A percentile compares a stretch with the other conserved stretches of the same genome.
phyloP scores from a whole-genome alignment of 2,329 filamentous ascomycete genomes.

The Exophiala sp. region DNA sequence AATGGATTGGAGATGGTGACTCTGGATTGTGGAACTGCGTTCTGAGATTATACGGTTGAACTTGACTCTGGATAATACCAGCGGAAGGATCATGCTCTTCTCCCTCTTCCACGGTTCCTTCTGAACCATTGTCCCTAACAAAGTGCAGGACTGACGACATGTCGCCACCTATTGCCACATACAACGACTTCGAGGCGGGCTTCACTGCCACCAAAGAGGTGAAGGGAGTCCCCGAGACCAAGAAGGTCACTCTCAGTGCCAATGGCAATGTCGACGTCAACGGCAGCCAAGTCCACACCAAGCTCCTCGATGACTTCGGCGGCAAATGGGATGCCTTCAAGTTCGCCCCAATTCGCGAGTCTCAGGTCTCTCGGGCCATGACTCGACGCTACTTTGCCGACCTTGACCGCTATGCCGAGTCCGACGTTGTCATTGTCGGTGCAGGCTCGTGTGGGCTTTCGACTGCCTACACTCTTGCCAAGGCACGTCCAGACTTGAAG shows the following conservation, averaged over 20 bases:
- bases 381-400: constrained; percentile 87
- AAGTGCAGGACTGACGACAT: constrained; percentile 48
- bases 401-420: constrained; percentile 82
- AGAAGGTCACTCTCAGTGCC: constrained; percentile 39
- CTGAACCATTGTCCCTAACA: constrained; percentile 24
- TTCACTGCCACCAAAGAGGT: constrained; percentile 32
- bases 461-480: constrained; percentile 76
- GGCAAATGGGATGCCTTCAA: constrained; percentile 75
- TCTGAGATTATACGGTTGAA: constrained; percentile 89
- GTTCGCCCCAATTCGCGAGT: constrained; percentile 84
- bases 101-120: constrained; percentile 28
- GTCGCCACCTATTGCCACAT: constrained; percentile 70
- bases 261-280: constrained; percentile 25
- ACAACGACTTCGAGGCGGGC: constrained; percentile 36
- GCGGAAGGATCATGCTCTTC: constrained; percentile 96
- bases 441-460: constrained; percentile 83
- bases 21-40: constrained; percentile 32
- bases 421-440: constrained; percentile 87
- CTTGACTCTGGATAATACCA: constrained; percentile 99
- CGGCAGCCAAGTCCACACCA: constrained; percentile 37
- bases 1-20: constrained; percentile 21
- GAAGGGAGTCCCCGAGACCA: constrained; percentile 37
- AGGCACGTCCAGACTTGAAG: constrained; percentile 78
- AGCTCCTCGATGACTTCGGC: constrained; percentile 59
- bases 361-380: constrained; percentile 88